Base-by-base conservation (phyloP, 129 eudicot genomes). In the Kitagawia praeruptora region DNA sequence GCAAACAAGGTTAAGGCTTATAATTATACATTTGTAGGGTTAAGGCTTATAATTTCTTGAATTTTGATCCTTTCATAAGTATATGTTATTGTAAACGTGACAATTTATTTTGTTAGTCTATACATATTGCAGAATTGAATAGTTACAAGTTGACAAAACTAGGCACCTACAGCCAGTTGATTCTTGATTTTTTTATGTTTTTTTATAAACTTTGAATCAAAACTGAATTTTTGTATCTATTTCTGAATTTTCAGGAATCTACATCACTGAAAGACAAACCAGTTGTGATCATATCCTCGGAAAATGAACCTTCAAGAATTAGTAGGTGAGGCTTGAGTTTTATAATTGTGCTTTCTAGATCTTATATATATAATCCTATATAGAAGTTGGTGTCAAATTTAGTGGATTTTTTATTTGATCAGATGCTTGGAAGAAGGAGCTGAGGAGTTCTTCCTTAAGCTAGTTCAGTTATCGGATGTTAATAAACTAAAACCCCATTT, bases 401-500 rank as follows among this genome's bases (percentile, higher is more conserved):
- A 4, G 8, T 48, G 28, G 75, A 70, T 47, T 77, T 76, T 45
- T 70, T 4, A 49, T 72, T 31, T 58, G 41, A 21, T 10, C 75
- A 88, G 92, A 82, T 93, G 98, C 84, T 71, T 93, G 75, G 98
- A 93, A 83, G 87, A 93, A 78, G 98, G 98, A 46, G 96, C 98
- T 6, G 91, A 93, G 38, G 93, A 93, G 78, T 93, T 90, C 51
- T 82, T 93, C 75, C 89, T 93, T 5, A 93, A 93, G 70, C 98
- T 93, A 3, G 96, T 93, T 45, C 86, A 75, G 63, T 81, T 87
- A 81, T 87, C 92, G 0, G 93, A 90, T 75, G 98, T 93, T 28
- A 87, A 89, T 75, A 93, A 90, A 82, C 82, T 93, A 28, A 93
- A 79, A 83, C 92, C 96, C n/a, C 0, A 84, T 81, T 63, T 90